Evolutionary conservation across 139 green algal genomes (phyloP).

Genomic region (Asterochloris sp.): DNA sequence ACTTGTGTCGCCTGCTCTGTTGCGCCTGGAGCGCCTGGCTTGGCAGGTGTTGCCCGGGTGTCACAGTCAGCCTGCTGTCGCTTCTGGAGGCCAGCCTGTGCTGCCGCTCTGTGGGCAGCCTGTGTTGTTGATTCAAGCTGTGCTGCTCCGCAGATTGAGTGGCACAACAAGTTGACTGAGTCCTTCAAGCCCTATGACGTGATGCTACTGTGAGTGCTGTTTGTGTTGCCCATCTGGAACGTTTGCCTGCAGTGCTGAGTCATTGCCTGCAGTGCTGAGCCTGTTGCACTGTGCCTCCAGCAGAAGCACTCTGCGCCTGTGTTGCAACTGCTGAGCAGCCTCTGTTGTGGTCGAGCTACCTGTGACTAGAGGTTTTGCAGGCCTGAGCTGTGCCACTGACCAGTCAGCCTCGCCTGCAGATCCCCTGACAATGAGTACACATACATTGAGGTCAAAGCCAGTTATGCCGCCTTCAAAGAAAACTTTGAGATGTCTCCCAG

Average conservation of each 20-base stretch:
- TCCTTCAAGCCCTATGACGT: neutral
- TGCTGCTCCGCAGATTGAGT: neutral
- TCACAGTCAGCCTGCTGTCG: too few species aligned
- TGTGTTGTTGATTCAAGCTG: too few species aligned
- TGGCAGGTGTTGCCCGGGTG: too few species aligned
- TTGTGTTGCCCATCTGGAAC: neutral
- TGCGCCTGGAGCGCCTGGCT: too few species aligned
- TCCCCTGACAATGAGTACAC: neutral
- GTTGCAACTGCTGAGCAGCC: neutral
- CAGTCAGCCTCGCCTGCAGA: neutral
- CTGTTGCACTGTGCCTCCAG: too few species aligned
- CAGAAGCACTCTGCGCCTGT: neutral
- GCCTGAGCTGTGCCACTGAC: neutral
- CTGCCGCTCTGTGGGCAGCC: too few species aligned
- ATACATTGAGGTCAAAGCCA: conserved; percentile 12
- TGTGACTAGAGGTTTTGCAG: neutral
- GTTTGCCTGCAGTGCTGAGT: too few species aligned
- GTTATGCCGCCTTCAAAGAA: neutral
- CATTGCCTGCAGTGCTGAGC: too few species aligned
- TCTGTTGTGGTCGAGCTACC: neutral
- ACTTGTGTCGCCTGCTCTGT: too few species aligned
- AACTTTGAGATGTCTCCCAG: conserved; percentile 9
- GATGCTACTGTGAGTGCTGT: neutral
- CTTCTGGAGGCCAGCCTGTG: neutral
- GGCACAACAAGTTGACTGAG: neutral